phyloP scores from a whole-genome alignment of 2,329 filamentous ascomycete species.

The Penicillium paneum region DNA sequence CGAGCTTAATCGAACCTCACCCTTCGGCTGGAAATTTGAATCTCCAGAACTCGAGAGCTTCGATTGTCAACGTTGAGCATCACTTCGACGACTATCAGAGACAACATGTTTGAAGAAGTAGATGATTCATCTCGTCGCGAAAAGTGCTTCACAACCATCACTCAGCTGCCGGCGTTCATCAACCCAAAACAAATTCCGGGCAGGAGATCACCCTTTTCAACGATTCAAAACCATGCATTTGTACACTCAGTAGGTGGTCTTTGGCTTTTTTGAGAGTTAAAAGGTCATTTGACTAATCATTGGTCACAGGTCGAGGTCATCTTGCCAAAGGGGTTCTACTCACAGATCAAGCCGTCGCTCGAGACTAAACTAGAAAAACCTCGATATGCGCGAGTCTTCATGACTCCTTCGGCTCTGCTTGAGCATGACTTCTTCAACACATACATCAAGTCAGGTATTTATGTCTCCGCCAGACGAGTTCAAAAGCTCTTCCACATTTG shows the following conservation, averaged over 20 bases:
- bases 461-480: background rate
- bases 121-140: constrained; percentile 38
- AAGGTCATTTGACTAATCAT: constrained; percentile 1
- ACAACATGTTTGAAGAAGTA: constrained; percentile 45
- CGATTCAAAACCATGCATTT: constrained; percentile 63
- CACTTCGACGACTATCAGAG: background rate
- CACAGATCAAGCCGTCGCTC: constrained; percentile 54
- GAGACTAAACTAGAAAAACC: constrained; percentile 38
- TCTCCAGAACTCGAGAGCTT: background rate
- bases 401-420: constrained; percentile 70
- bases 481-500: background rate
- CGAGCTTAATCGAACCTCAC: constrained; percentile 13
- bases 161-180: constrained; percentile 63
- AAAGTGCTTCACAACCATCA: constrained; percentile 73
- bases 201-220: constrained; percentile 73
- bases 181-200: constrained; percentile 67
- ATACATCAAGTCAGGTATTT: constrained; percentile 73
- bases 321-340: constrained; percentile 63
- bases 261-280: background rate
- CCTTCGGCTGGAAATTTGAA: constrained; percentile 6
- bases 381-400: constrained; percentile 65
- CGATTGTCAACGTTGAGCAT: background rate
- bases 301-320: constrained; percentile 61
- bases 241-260: constrained; percentile 59
- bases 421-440: constrained; percentile 74